Evolutionary conservation across 1,284 basidiomycete species (phyloP).

Genomic region (Rhizopogon parksii): DNA sequence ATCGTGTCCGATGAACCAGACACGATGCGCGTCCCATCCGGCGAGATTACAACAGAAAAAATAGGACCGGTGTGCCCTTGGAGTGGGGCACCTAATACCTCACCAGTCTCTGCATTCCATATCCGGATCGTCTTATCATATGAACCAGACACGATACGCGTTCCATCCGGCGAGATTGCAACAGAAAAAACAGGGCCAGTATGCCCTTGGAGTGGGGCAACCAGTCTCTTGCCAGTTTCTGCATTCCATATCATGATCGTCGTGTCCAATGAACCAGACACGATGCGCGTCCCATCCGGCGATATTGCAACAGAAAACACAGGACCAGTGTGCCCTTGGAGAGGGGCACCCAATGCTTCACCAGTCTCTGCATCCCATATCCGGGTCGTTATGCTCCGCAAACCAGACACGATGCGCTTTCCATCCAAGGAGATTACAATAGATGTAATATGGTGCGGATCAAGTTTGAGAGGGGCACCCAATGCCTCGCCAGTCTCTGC

Average conservation of each 20-base stretch:
- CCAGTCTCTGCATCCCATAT: too few relatives aligned
- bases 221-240: conserved; percentile 12
- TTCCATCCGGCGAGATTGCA: conserved; percentile 3
- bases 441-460: too few relatives aligned
- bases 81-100: background rate
- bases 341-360: too few relatives aligned
- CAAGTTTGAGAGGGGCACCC: too few relatives aligned
- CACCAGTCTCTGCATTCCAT: conserved; percentile 1
- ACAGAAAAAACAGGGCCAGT: background rate
- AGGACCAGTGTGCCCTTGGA: too few relatives aligned
- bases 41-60: background rate
- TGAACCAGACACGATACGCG: background rate
- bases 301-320: conserved; percentile 16
- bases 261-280: conserved; percentile 22
- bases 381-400: too few relatives aligned
- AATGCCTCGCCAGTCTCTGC: conserved; percentile 20
- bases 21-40: conserved; percentile 1
- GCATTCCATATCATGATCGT: conserved; percentile 24
- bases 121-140: background rate
- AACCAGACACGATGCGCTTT: too few relatives aligned
- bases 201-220: conserved; percentile 1
- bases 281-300: conserved; percentile 18
- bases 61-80: background rate
- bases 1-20: background rate
- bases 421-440: too few relatives aligned